Percentiles rank a stretch among this genome's conserved stretches.
Conservation (phyloP, 1,284 basidiomycete genomes). For the Ustilago shanxiensis region DNA sequence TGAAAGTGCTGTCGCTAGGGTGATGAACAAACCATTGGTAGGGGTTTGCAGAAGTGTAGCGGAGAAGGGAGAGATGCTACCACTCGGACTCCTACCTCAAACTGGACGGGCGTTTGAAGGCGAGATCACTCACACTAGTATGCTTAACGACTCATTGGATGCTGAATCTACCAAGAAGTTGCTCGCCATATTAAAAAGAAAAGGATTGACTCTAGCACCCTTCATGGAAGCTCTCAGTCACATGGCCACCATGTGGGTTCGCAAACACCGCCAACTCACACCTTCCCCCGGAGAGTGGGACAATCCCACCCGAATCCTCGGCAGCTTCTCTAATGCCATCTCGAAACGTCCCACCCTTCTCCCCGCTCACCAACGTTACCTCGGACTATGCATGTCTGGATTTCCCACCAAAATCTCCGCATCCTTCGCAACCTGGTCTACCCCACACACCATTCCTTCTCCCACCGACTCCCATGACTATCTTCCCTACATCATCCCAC, state of each 20-base stretch:
- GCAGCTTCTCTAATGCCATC: slow-evolving; percentile 40
- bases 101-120: slow-evolving; percentile 16
- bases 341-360: slow-evolving; percentile 29
- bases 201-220: slow-evolving; percentile 34
- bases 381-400: slow-evolving; percentile 37
- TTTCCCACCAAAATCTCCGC: slow-evolving; percentile 41
- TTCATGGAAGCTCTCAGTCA: slow-evolving; percentile 34
- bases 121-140: slow-evolving; percentile 12
- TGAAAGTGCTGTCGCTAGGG: neutral
- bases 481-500: neutral
- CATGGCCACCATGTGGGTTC: slow-evolving; percentile 38
- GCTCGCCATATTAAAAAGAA: slow-evolving; percentile 13
- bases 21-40: slow-evolving; percentile 30
- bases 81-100: slow-evolving; percentile 40
- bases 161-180: slow-evolving; percentile 9
- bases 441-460: neutral
- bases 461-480: slow-evolving; percentile 9
- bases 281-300: slow-evolving; percentile 7
- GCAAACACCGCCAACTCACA: slow-evolving; percentile 18
- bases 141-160: slow-evolving; percentile 6
- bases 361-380: slow-evolving; percentile 18
- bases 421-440: slow-evolving; percentile 7
- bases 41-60: slow-evolving; percentile 22
- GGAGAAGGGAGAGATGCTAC: slow-evolving; percentile 40
- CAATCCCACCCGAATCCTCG: slow-evolving; percentile 20